Base-by-base conservation (phyloP, 805 yeast genomes). In the Tanozyma kutaoensis region DNA sequence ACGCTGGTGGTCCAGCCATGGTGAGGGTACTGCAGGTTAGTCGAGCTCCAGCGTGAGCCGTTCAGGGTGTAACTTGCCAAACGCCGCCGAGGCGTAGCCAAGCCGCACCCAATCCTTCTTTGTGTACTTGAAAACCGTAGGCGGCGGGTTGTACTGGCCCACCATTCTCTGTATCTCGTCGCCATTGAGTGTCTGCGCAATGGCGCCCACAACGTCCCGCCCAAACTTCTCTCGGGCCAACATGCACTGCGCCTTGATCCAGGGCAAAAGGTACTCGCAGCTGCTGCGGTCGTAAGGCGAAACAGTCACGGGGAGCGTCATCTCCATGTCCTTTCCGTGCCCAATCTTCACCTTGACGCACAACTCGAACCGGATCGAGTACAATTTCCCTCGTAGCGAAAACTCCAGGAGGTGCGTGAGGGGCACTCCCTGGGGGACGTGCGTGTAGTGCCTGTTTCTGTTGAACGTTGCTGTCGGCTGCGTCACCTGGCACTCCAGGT, bases 171-270 rank as follows among this genome's bases (percentile, higher is more conserved):
- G 38, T 13, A 43, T 28, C 9, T 47, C 52, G 15, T 41, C 45
- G 21, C 40, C 38, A 2, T 40, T 37, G 17, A 34, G 26, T 19
- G 32, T 25, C 14, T 23, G 30, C 14, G 34, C 50, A 16, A 49
- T 20, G 12, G 30, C 34, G 26, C 45, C 45, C 8, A 54, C 37
- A 16, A 42, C 22, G 6, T 38, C 43, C 22, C 39, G 44, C n/a
- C 66, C 64, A 38, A 56, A 60, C 17, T 26, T 31, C 14, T 35
- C 36, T 8, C 44, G 42, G 2, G 77, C 69, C 14, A 52, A 31
- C 21, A 62, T 67, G 28, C 69, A 66, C 42, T 74, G 76, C 26
- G 59, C 55, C 31, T 58, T 36, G 12, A 74, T 69, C 64, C 76
- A 62, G 32, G 56, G 58, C 29, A 72, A 54, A 9, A 73, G 42